Percentiles rank a stretch among this genome's conserved stretches.
These are phyloP conservation scores for Chaetomium sp. DNA, from an alignment of 2,329 filamentous ascomycete genomes.

Conservation along the genomic window DNA sequence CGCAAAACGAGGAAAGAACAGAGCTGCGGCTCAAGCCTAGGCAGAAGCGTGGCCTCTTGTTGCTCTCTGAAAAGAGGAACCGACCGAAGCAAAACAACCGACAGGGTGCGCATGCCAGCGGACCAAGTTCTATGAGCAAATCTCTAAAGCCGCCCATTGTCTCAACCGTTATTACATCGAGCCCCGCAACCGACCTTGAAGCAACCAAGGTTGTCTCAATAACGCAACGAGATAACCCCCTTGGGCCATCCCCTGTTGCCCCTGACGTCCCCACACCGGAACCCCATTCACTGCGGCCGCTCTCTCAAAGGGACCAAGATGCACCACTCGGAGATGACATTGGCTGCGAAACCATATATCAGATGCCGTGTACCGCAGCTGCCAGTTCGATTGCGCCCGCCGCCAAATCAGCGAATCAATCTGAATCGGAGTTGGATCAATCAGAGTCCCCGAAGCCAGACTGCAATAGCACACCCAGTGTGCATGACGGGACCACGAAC, in stretches of 20 bases:
- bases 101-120: neutral
- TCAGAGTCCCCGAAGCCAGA: neutral
- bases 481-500: neutral
- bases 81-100: conserved; percentile 23
- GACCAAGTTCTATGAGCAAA: neutral
- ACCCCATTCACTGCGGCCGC: neutral
- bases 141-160: no score
- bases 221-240: neutral
- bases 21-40: conserved; percentile 52
- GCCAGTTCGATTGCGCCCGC: neutral
- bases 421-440: neutral
- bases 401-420: neutral
- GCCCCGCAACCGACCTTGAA: no score
- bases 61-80: conserved; percentile 45
- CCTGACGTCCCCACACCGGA: neutral
- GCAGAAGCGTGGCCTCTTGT: conserved; percentile 52
- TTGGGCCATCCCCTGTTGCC: neutral
- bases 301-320: neutral
- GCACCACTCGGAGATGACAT: neutral
- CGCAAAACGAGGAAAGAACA: conserved; percentile 40
- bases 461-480: neutral
- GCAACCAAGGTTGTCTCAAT: neutral
- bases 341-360: neutral
- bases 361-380: neutral
- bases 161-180: neutral